A percentile compares a stretch with the other conserved stretches of the same genome.
Evolutionary conservation across 2,329 filamentous ascomycete genomes (phyloP).

Genomic region (Colletotrichum sidae): DNA sequence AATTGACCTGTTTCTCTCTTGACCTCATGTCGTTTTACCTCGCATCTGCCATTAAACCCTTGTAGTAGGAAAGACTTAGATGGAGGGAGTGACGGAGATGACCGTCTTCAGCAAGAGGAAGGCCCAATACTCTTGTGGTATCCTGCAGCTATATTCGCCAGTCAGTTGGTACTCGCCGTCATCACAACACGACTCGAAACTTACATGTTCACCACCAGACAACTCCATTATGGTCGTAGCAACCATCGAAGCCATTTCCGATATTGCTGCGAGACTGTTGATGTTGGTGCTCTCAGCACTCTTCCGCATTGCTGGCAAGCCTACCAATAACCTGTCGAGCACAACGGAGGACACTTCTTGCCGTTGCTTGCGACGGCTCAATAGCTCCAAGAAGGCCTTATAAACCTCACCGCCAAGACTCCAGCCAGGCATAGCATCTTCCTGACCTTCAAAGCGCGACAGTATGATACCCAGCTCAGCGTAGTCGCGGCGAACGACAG

Average conservation of each 20-base stretch:
- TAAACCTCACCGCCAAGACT: constrained; percentile 84
- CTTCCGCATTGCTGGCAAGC: constrained; percentile 67
- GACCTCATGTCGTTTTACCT: constrained; percentile 2
- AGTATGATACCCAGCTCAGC: constrained; percentile 76
- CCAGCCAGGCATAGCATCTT: constrained; percentile 78
- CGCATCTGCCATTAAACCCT: constrained; percentile 65
- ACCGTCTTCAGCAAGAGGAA: constrained; percentile 79
- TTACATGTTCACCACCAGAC: constrained; percentile 68
- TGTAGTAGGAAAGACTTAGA: constrained; percentile 76
- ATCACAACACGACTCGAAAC: not conserved
- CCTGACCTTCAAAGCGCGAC: constrained; percentile 74
- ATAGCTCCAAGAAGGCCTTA: constrained; percentile 66
- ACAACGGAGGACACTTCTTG: constrained; percentile 56
- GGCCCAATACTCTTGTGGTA: constrained; percentile 63
- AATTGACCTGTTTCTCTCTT: too few species aligned
- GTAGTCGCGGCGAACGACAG: constrained; percentile 87
- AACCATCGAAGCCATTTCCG: constrained; percentile 83
- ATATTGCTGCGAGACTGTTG: constrained; percentile 77
- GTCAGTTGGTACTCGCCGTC: constrained; percentile 37
- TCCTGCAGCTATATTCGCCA: constrained; percentile 48
- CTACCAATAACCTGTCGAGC: constrained; percentile 67
- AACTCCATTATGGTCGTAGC: constrained; percentile 72
- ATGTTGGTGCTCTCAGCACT: constrained; percentile 49
- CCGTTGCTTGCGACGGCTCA: constrained; percentile 55
- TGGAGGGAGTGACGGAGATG: constrained; percentile 77